Percentiles rank a stretch among this genome's conserved stretches.
These are phyloP conservation scores for Penicillium silybi DNA, from an alignment of 495 filamentous ascomycete species.

Conservation along the genomic window DNA sequence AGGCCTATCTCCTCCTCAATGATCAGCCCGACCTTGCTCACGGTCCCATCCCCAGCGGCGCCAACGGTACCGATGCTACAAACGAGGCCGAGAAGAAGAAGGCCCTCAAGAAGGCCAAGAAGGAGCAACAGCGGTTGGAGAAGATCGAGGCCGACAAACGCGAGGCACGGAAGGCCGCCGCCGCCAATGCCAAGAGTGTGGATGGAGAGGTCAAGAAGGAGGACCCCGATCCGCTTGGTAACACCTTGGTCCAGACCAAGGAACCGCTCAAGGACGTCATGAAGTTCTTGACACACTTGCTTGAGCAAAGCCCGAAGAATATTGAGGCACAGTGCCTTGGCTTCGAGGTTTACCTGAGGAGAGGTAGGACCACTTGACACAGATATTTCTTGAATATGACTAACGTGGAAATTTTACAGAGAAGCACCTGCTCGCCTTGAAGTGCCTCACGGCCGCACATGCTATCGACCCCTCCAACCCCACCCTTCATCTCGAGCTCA, in stretches of 20 bases:
- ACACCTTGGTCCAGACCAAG: constrained; percentile 69
- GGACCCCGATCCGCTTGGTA: constrained; percentile 81
- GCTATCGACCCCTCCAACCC: constrained; percentile 67
- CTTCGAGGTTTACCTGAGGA: constrained; percentile 83
- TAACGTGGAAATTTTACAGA: constrained; percentile 48
- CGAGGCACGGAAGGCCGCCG: constrained; percentile 51
- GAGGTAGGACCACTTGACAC: constrained; percentile 51
- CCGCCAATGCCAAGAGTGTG: constrained; percentile 41
- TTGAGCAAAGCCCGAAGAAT: constrained; percentile 78
- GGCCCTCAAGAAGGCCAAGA: constrained; percentile 90
- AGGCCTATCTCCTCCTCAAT: constrained; percentile 72
- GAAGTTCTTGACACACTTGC: constrained; percentile 77
- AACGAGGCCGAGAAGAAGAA: constrained; percentile 81
- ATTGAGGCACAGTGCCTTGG: constrained; percentile 79
- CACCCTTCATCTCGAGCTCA: constrained; percentile 70
- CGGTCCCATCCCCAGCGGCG: constrained; percentile 47
- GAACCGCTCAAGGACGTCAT: constrained; percentile 81
- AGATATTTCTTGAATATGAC: not conserved
- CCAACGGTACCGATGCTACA: constrained; percentile 53
- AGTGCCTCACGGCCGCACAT: constrained; percentile 72
- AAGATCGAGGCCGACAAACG: constrained; percentile 79
- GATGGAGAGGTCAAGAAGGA: constrained; percentile 66
- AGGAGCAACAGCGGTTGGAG: constrained; percentile 80
- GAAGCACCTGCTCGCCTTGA: constrained; percentile 80
- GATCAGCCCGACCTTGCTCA: constrained; percentile 69